Base-by-base conservation (phyloP, 75 land plant species). In the Larix kaempferi region DNA sequence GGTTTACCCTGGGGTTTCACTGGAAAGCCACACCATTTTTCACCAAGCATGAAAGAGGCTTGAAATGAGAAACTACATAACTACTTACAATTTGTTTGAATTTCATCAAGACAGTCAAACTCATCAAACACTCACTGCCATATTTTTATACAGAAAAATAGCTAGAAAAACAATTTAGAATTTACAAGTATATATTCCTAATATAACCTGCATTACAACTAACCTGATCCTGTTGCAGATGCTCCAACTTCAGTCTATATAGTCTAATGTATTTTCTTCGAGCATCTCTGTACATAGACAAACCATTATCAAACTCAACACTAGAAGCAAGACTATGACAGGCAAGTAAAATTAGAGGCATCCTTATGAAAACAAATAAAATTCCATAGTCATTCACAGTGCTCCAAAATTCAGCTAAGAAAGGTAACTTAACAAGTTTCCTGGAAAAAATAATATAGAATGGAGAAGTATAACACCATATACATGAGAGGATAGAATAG, bases 191-290 rank as follows among this genome's bases (percentile, higher is more conserved):
- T 29, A 29, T 29, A 29, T 29, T 29, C 33, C 33, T 29, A 29
- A 29, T 29, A 29, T 29, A 29, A 29, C 33, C 33, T 29, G 33
- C 33, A 29, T 29, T 29, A 69, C 25, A 25, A 76, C 84, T 44
- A 56, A 82, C 84, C 84, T 79, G 80, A 33, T 75, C 76, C 56
- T 57, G 75, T 23, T 78, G 81, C 56, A 82, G 62, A 61, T 33
- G 66, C 58, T 82, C 84, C 39, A 84, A 74, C 77, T 84, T 84
- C 60, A 60, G 79, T 57, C 59, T 73, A 23, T 84, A 84, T 56
- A 84, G 66, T 39, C 76, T 74, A 41, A 84, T 80, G 35, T 84
- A 84, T 16, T 80, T 74, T 69, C 77, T 52, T 16, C 85, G 80
- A 19, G 55, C 39, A 44, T 39, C 71, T 74, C 86, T 81, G 75